phyloP scores from a whole-genome alignment of 1,284 basidiomycete species.

The Tranzscheliella williamsii region DNA sequence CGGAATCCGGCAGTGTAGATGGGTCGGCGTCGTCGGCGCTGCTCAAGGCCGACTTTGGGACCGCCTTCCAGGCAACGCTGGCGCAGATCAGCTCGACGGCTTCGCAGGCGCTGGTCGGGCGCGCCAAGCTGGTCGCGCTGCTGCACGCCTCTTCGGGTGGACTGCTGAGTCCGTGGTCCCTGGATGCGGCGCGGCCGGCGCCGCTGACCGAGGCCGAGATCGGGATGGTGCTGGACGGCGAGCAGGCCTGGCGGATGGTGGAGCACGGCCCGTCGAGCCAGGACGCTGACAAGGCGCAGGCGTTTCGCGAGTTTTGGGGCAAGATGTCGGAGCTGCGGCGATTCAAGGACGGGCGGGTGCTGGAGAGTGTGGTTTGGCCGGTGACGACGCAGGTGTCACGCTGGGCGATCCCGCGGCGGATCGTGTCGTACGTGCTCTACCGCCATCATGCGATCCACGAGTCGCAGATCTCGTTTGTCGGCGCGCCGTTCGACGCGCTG shows the following conservation, averaged over 20 bases:
- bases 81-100: constrained; percentile 42
- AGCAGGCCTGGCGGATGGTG: constrained; percentile 56
- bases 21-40: constrained; percentile 13
- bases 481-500: constrained; percentile 69
- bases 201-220: constrained; percentile 41
- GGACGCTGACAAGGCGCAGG: constrained; percentile 63
- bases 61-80: constrained; percentile 29
- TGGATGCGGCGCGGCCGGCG: constrained; percentile 17
- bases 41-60: constrained; percentile 41
- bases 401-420: constrained; percentile 73
- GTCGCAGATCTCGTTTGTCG: constrained; percentile 65
- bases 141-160: constrained; percentile 28
- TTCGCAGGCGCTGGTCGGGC: constrained; percentile 27
- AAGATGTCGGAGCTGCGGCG: constrained; percentile 87
- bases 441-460: constrained; percentile 72
- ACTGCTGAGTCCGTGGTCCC: constrained; percentile 27
- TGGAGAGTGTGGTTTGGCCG: constrained; percentile 90
- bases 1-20: neutral
- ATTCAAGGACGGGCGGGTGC: constrained; percentile 92
- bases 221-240: constrained; percentile 40
- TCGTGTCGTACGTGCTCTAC: constrained; percentile 75
- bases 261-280: constrained; percentile 65
- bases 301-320: constrained; percentile 88
- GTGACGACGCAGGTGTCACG: constrained; percentile 62
- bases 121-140: constrained; percentile 37